These are phyloP conservation scores for Paraconiothyrium brasiliense DNA, from an alignment of 2,329 filamentous ascomycete genomes.

Conservation along the genomic window DNA sequence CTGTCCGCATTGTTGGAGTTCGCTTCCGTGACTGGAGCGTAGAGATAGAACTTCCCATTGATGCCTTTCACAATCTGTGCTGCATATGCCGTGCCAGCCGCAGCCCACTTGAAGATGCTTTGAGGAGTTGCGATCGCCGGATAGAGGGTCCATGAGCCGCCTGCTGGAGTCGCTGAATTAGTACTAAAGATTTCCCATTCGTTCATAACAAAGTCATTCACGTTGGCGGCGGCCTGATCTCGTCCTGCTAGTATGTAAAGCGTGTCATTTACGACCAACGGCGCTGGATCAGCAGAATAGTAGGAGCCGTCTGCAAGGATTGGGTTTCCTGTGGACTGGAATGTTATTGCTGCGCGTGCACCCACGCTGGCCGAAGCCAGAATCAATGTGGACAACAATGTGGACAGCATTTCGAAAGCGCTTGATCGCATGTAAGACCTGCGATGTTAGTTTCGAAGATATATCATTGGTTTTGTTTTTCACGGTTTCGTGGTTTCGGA, in stretches of 20 bases:
- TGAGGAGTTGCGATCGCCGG: slow-evolving; percentile 43
- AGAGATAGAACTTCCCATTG: slow-evolving; percentile 51
- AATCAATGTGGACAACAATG: not conserved
- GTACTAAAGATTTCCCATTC: slow-evolving; percentile 50
- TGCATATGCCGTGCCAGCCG: slow-evolving; percentile 47
- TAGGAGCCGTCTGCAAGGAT: slow-evolving; percentile 51
- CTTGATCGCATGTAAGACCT: not conserved
- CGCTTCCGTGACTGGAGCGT: slow-evolving; percentile 47
- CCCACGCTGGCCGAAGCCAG: not conserved
- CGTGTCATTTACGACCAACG: slow-evolving; percentile 49
- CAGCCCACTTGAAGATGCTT: slow-evolving; percentile 49
- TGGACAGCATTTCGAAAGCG: not conserved
- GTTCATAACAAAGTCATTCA: slow-evolving; percentile 50
- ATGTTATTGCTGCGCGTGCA: not conserved
- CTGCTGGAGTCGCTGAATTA: slow-evolving; percentile 37
- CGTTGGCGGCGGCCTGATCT: slow-evolving; percentile 41
- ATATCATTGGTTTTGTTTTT: not conserved
- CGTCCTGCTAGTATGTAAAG: slow-evolving; percentile 51
- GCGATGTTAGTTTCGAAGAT: not conserved
- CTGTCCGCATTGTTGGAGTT: slow-evolving; percentile 38
- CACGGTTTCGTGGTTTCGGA: not conserved
- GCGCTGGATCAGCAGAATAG: slow-evolving; percentile 53
- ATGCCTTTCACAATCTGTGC: slow-evolving; percentile 48
- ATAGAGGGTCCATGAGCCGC: slow-evolving; percentile 48
- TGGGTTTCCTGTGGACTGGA: slow-evolving; percentile 42